Evolutionary conservation across 2,329 filamentous ascomycete species (phyloP), one percentile per base, ranked within the genome.

Genomic region (Ophiostoma tasmaniense): DNA sequence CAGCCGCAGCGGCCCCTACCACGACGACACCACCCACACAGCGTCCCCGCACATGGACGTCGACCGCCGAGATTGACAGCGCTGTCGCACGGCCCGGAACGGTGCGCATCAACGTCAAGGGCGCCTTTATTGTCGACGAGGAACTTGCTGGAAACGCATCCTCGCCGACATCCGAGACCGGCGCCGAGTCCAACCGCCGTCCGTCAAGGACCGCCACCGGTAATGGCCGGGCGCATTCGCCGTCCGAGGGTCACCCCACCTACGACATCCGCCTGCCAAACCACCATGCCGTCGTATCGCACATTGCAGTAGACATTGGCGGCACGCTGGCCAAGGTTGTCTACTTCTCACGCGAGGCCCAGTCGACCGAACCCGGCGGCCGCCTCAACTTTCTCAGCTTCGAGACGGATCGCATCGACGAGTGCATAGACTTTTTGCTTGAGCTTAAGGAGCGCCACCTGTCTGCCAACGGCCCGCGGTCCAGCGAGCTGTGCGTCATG

Each of bases 251-350:
- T 75, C 78, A 86, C 78, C 92, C 96, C 78, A 93, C 91, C 69
- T 93, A 92, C 76, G 95, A 97, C 77, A 99, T 99, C 74, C 86
- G 95, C n/a, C 82, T 99, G 70, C 95, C 95, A 35, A 95, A 98
- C 79, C 95, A 99, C 79, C 97, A 92, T 14, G 90, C 91, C 13
- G 89, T 97, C 10, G 94, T 99, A 73, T 97, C 93, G 81, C 95
- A 99, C 82, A 92, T 99, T 74, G 95, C 95, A 67, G 90, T 97
- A 71, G 95, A 99, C 84, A 98, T 99, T 78, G 95, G 95, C 73
- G 95, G 95, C 73, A 96, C 93, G 20, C 84, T 99, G 42, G 93
- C 93, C 73, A 99, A 99, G 81, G 87, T 99, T 64, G 95, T 99
- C 71, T 99, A 97, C 82, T 98, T 98, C 72, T 95, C 93, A 22